These are phyloP conservation scores for Pleurotus citrinopileatus DNA, from an alignment of 768 basidiomycete species.

Conservation along the genomic window DNA sequence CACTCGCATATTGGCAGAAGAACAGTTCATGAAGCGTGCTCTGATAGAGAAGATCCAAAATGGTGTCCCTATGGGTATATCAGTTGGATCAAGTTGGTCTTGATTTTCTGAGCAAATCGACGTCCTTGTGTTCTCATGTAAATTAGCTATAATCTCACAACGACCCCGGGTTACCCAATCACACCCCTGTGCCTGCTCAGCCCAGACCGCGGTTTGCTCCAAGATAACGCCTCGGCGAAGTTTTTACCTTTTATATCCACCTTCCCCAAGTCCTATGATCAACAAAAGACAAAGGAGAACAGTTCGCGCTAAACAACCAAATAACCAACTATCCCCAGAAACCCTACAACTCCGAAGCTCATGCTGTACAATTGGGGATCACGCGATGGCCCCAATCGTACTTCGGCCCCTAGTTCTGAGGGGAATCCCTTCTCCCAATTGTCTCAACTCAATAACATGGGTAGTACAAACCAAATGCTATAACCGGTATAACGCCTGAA, in stretches of 20 bases:
- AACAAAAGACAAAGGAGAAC: neutral
- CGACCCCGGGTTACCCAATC: neutral
- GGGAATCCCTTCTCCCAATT: too few relatives aligned
- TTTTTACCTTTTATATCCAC: slow-evolving; percentile 13
- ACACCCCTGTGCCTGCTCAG: slow-evolving; percentile 1
- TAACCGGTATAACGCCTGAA: neutral
- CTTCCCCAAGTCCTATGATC: slow-evolving; percentile 8
- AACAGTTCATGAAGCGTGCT: slow-evolving; percentile 96
- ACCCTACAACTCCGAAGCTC: neutral
- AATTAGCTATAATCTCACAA: neutral
- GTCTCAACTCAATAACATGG: neutral
- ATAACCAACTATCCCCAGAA: neutral
- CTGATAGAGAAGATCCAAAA: slow-evolving; percentile 86
- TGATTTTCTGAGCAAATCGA: slow-evolving; percentile 26
- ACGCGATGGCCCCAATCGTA: neutral
- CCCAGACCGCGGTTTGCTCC: slow-evolving; percentile 3
- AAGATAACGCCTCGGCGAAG: slow-evolving; percentile 10
- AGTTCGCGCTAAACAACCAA: neutral
- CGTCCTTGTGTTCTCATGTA: neutral
- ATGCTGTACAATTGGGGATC: too few relatives aligned
- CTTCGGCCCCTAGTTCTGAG: neutral
- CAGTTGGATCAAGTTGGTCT: slow-evolving; percentile 37
- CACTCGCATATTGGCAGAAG: slow-evolving; percentile 84
- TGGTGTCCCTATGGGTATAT: slow-evolving; percentile 51
- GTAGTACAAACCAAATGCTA: neutral